Evolutionary conservation across 805 yeast genomes (phyloP), one percentile per base, ranked within the genome.

Genomic region (Cyberlindnera lachancei): DNA sequence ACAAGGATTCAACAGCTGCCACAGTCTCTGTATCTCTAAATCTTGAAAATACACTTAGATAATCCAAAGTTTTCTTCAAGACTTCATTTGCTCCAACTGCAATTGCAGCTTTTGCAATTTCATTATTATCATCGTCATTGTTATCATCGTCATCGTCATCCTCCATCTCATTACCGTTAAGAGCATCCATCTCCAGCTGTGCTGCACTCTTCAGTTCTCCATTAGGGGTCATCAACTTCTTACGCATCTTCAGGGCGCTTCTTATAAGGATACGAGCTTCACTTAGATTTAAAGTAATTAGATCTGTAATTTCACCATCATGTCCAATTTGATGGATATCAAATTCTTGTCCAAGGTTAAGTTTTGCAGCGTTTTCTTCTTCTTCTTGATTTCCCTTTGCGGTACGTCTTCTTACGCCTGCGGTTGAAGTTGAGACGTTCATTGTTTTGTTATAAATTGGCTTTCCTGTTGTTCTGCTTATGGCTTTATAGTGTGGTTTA

Each of bases 271-370:
- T 70, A 42, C 97, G 67, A 1, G 97, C 88, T 52, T 92, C 97
- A 18, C 94, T 79, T 29, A 88, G 63, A 57, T 88, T 90, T 45
- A 92, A 66, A 1, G 97, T 85, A 40, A 84, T 81, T 37, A 92
- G 67, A 41, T 79, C 83, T 36, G 76, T 79, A 35, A 71, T 74
- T 37, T 75, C 74, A 14, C 96, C 96, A 32, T 77, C 77, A 55
- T 88, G 88, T 41, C 84, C 79, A 23, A 79, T 60, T 55, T 88
- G 96, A 21, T 71, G 73, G 32, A 81, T 59, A 47, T 79, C 88
- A 53, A 92, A 92, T 61, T 92, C 98, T 18, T 95, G 90, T 8
- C 98, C 98, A 35, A 92, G 70, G 51, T 82, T 80, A 46, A 92
- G 68, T 31, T 73, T 70, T 0, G 95, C 76, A 0, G 97, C 94